Conservation (phyloP, 192 early-diverging fungal genomes). For the Dimargaris cristalligena region DNA sequence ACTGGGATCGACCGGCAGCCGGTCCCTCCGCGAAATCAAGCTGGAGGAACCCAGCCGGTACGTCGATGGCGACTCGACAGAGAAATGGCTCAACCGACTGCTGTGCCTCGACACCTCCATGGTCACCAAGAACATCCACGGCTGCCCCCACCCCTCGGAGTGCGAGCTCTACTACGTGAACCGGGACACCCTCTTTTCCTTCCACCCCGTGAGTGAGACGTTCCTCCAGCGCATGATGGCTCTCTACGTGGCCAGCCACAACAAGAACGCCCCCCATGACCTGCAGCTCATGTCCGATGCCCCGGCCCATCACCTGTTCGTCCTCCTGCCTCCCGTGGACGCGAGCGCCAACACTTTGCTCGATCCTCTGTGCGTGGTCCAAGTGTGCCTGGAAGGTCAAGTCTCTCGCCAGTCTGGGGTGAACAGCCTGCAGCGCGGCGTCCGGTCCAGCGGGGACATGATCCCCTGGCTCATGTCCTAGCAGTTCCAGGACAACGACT, state of each 20-base stretch:
- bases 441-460: constrained; percentile 78
- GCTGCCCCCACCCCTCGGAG: constrained; percentile 81
- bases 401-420: constrained; percentile 78
- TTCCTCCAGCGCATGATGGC: constrained; percentile 98
- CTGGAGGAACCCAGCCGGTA: constrained; percentile 93
- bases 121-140: constrained; percentile 49
- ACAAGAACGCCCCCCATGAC: constrained; percentile 99
- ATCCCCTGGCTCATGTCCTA: constrained; percentile 96
- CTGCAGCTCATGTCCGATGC: constrained; percentile 95
- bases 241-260: constrained; percentile 93
- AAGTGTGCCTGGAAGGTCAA: constrained; percentile 85
- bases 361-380: constrained; percentile 79
- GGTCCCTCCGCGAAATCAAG: constrained; percentile 77
- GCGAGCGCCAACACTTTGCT: constrained; percentile 50
- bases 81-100: constrained; percentile 88
- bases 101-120: constrained; percentile 83
- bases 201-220: constrained; percentile 88
- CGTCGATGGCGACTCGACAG: constrained; percentile 65
- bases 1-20: too few species aligned
- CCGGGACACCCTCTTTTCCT: constrained; percentile 95
- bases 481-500: constrained; percentile 92
- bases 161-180: constrained; percentile 96
- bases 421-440: constrained; percentile 66
- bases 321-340: constrained; percentile 79
- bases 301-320: constrained; percentile 94